Base-by-base conservation (phyloP, 2,329 filamentous ascomycete genomes). In the Canariomyces notabilis region DNA sequence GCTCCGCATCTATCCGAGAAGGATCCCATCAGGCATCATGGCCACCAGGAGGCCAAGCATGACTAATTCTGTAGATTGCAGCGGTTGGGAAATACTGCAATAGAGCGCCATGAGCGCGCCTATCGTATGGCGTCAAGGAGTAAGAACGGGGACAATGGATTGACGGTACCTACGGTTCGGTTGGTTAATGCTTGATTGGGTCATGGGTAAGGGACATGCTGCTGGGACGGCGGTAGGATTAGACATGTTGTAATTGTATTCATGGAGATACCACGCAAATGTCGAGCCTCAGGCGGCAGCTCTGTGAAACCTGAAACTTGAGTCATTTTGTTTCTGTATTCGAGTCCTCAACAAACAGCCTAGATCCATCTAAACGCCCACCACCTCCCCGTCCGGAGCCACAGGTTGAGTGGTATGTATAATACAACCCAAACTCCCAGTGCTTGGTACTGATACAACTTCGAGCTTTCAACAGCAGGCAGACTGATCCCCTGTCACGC, bases 401-500 rank as follows among this genome's bases (percentile, higher is more conserved):
- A 36, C 22, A 12, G 16, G 14, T 22, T 37, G 35, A 37, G 19
- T 37, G 35, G 35, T 37, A 37, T 37, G 19, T 14, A 21, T 21
- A 18, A 37, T 22, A 20, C n/a, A n/a, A n/a, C n/a, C n/a, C n/a
- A n/a, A n/a, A n/a, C n/a, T n/a, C n/a, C n/a, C n/a, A n/a, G n/a
- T n/a, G 35, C 35, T 19, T 21, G 4, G 18, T 12, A 37, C 38
- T 46, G 9, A 20, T 40, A 50, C 43, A 46, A 35, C 5, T 33
- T 14, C 5, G n/a, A 19, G 6, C 8, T 5, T 32, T 33, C 38
- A 9, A 18, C 18, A 31, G 4, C 9, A 12, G 5, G n/a, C n/a
- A 33, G n/a, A 2, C 14, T n/a, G 16, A 4, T 18, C 7, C 26
- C 22, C 16, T 11, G 29, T 61, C 58, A 82, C 9, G 67, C 68